These are phyloP conservation scores for Candida andamanensis DNA, from an alignment of 805 yeast species.

Conservation along the genomic window DNA sequence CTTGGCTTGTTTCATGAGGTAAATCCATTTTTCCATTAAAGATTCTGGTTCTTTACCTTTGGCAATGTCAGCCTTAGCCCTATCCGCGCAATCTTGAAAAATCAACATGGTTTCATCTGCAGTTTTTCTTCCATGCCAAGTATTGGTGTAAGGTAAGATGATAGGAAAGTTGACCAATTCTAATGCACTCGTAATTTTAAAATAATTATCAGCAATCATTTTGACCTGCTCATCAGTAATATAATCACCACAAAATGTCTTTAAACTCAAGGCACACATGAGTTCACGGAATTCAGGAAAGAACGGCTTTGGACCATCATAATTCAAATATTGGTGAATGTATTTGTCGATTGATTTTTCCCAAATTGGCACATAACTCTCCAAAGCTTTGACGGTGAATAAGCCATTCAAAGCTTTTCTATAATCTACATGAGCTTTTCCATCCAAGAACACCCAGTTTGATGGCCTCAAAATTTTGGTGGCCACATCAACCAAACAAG, in stretches of 20 bases:
- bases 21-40: conserved; percentile 95
- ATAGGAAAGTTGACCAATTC: conserved; percentile 98
- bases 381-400: conserved; percentile 79
- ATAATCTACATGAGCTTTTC: conserved; percentile 91
- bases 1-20: conserved; percentile 72
- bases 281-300: conserved; percentile 95
- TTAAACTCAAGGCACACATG: conserved; percentile 88
- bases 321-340: conserved; percentile 60
- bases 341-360: conserved; percentile 83
- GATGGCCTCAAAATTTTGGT: conserved; percentile 88
- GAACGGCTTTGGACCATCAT: conserved; percentile 64
- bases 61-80: conserved; percentile 76
- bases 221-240: conserved; percentile 89
- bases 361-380: conserved; percentile 76
- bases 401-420: conserved; percentile 86
- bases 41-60: conserved; percentile 76
- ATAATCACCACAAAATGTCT: conserved; percentile 94
- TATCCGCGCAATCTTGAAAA: conserved; percentile 82
- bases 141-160: conserved; percentile 90
- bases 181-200: conserved; percentile 87
- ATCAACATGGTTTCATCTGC: conserved; percentile 93
- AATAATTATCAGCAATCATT: conserved; percentile 87
- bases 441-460: conserved; percentile 97
- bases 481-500: conserved; percentile 98
- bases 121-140: conserved; percentile 94